phyloP scores from a whole-genome alignment of 306 rosid species.

The Rosa persica region DNA sequence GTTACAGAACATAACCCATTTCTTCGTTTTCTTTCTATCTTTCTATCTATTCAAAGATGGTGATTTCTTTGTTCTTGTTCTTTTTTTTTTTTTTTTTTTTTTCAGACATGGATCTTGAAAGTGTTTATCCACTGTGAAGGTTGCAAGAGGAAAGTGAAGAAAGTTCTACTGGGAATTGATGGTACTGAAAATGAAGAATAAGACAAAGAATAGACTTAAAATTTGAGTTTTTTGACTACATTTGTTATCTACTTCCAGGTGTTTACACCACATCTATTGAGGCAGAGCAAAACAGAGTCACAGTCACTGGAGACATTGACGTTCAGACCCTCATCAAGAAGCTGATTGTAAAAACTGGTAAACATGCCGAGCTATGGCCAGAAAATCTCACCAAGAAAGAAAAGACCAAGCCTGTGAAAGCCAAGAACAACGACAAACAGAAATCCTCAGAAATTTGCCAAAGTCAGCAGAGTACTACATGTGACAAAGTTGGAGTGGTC shows the following conservation, averaged over 20 bases:
- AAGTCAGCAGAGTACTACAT: not conserved
- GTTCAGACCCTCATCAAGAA: conserved; percentile 63
- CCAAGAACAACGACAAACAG: conserved; percentile 35
- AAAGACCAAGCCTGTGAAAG: conserved; percentile 31
- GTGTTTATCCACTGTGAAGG: conserved; percentile 91
- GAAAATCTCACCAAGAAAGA: conserved; percentile 42
- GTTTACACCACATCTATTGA: conserved; percentile 70
- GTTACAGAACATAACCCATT: not conserved
- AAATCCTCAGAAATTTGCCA: conserved; percentile 26
- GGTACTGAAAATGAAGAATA: conserved; percentile 39
- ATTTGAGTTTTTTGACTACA: not conserved
- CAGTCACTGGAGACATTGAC: conserved; percentile 62
- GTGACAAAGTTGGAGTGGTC: conserved; percentile 20
- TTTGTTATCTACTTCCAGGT: conserved; percentile 33
- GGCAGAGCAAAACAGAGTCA: conserved; percentile 64
- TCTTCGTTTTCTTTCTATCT: not conserved
- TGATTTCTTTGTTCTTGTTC: not conserved
- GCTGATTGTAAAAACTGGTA: conserved; percentile 53
- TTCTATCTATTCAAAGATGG: not conserved
- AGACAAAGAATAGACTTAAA: not conserved
- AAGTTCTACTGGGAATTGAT: conserved; percentile 71
- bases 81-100: conserved; percentile 19
- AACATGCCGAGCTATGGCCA: conserved; percentile 77
- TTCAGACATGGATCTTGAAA: conserved; percentile 72
- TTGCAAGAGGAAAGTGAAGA: conserved; percentile 81